Base-by-base conservation (phyloP, 495 filamentous ascomycete species). In the Aspergillus nanangensis region DNA sequence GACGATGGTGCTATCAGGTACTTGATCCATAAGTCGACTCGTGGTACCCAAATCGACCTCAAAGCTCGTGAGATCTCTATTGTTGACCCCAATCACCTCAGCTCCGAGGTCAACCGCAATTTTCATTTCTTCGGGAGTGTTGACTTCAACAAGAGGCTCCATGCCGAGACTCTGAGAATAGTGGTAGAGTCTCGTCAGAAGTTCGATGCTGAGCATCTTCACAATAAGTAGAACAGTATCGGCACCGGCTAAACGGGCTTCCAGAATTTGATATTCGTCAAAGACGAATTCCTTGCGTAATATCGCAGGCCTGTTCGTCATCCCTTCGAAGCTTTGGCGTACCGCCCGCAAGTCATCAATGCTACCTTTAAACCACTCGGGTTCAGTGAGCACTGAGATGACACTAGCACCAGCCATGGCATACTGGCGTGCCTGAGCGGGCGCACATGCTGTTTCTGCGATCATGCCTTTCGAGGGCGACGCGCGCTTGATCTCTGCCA, bases 51-150 rank as follows among this genome's bases (percentile, higher is more conserved):
- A 79, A 58, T 99, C 93, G 13, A 99, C 93, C 58, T 96, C 90
- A 47, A 99, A 99, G 60, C 79, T 95, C 43, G 90, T 90, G 5
- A 99, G 76, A 56, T 99, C 92, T 32, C 93, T 78, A 66, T 99
- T 99, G 66, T 99, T 99, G 55, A 99, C 93, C 8, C 93, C 93
- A 56, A 99, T 96, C 19, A 94, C 90, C 62, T 90, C 83, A n/a
- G 93, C 76, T 13, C 93, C 94, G 8, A 99, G 74, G 20, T 86
- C 78, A 19, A 95, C 82, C 9, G 93, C 93, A 25, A 80, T 82
- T 32, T 83, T 70, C 90, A 96, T 97, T 67, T 99, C 93, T 31
- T 91, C 88, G 1, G 83, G 77, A 15, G 84, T 97, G 55, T 99
- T 94, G 17, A 99, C 93, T 61, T 99, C 93, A 20, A 99, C 94